Evolutionary conservation across 2,329 filamentous ascomycete species (phyloP), one percentile per base, ranked within the genome.

Genomic region (Aspergillus vadensis): DNA sequence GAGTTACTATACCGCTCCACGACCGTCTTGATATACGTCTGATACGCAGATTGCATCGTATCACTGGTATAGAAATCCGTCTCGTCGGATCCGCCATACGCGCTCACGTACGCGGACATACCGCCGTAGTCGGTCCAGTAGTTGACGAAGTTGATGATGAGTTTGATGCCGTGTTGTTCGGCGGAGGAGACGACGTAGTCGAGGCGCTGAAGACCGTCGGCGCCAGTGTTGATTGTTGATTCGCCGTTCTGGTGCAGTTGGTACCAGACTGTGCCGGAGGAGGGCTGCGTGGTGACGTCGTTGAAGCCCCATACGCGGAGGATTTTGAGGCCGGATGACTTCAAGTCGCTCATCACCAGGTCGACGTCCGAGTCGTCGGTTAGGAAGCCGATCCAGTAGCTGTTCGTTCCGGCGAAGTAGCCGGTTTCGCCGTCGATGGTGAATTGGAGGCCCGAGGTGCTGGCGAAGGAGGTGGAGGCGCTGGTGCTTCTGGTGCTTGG

Each of bases 121-220:
- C 87, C 86, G 27, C 87, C 87, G 47, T 88, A 89, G 68, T 90
- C 88, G 49, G 79, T 79, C 87, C 87, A 91, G 75, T 90, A 86
- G 76, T 90, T 90, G 58, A 89, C 85, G 43, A 74, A 74, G 61
- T 72, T 73, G 58, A 74, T 85, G 62, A 90, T 87, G 5, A 89
- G 76, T 71, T 88, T 87, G 65, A 90, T 79, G 4, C 83, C 84
- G 57, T 83, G 79, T 57, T 79, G 77, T 71, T 88, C 86, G 5
- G 87, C 87, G 0, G 83, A 78, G 41, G 80, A 71, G 56, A 90
- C 86, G 1, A 89, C 86, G 56, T 85, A 85, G 69, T 90, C 88
- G 2, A 90, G 82, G 14, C 86, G 82, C 71, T 88, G 81, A 8
- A 90, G 82, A 15, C 88, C 87, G 69, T 89, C 77, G 38, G 81